Evolutionary conservation across 257 asterid species (phyloP).

Genomic region (Lycium ferocissimum): DNA sequence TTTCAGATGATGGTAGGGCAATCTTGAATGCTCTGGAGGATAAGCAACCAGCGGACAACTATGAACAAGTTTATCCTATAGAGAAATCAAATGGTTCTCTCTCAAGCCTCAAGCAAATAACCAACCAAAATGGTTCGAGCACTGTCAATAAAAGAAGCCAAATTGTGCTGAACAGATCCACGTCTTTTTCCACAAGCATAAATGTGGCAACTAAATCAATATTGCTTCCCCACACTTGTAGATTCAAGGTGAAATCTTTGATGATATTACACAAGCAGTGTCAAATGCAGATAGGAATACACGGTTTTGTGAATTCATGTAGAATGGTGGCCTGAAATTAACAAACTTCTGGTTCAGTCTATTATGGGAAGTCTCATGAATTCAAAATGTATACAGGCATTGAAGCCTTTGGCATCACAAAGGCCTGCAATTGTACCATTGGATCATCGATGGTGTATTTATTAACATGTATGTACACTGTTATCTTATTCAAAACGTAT

Average conservation of each 20-base stretch:
- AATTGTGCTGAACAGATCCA: slow-evolving; percentile 51
- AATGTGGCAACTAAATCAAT: slow-evolving; percentile 46
- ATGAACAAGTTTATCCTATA: slow-evolving; percentile 36
- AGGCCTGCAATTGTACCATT: slow-evolving; percentile 19
- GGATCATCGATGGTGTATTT: neutral
- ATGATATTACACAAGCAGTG: slow-evolving; percentile 41
- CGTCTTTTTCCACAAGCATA: slow-evolving; percentile 41
- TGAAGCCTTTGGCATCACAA: slow-evolving; percentile 17
- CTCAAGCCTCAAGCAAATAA: slow-evolving; percentile 38
- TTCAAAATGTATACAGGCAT: neutral
- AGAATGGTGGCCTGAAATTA: slow-evolving; percentile 49
- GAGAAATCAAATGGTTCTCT: slow-evolving; percentile 43
- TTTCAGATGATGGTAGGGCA: slow-evolving; percentile 37
- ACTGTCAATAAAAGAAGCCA: slow-evolving; percentile 39
- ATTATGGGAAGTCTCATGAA: slow-evolving; percentile 26
- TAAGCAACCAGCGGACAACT: slow-evolving; percentile 32
- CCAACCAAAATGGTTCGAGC: slow-evolving; percentile 43
- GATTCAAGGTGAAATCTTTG: slow-evolving; percentile 42
- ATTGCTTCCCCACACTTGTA: slow-evolving; percentile 38
- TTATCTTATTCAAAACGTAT: neutral
- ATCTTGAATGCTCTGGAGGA: slow-evolving; percentile 24
- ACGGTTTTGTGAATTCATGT: slow-evolving; percentile 48
- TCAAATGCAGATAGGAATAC: slow-evolving; percentile 39
- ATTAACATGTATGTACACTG: slow-evolving; percentile 11
- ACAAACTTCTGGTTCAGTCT: neutral